Conservation (phyloP, 2,329 filamentous ascomycete species). For the Bipolaris sorokiniana region DNA sequence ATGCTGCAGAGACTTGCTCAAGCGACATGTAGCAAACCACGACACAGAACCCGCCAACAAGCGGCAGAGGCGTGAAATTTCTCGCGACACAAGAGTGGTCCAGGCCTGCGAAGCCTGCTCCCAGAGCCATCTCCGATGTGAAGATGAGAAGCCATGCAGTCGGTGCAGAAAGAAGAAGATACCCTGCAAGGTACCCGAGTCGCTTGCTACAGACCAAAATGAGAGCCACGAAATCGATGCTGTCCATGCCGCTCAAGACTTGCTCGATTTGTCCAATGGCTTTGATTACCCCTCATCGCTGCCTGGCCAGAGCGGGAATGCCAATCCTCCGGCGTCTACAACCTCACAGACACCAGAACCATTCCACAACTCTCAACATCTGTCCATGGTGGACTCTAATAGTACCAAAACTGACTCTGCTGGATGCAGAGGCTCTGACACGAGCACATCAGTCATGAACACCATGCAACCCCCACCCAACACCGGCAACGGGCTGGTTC, state of each 20-base stretch:
- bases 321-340: conserved; percentile 12
- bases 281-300: conserved; percentile 26
- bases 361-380: conserved; percentile 9
- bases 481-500: conserved; percentile 2
- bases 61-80: conserved; percentile 32
- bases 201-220: conserved; percentile 18
- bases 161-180: conserved; percentile 59
- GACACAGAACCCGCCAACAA: conserved; percentile 45
- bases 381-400: conserved; percentile 1
- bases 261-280: conserved; percentile 37
- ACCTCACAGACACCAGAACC: conserved; percentile 9
- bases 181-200: conserved; percentile 46
- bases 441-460: conserved; percentile 1
- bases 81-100: conserved; percentile 37
- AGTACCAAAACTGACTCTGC: background rate
- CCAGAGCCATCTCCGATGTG: conserved; percentile 59
- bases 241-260: conserved; percentile 40
- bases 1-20: conserved; percentile 54
- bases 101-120: conserved; percentile 62
- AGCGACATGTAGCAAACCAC: conserved; percentile 57
- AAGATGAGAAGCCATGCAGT: conserved; percentile 61
- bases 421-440: background rate
- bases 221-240: conserved; percentile 32
- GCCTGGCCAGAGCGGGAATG: conserved; percentile 10
- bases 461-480: conserved; percentile 14